Conservation (phyloP, 306 rosid species). For the Corylus americana region DNA sequence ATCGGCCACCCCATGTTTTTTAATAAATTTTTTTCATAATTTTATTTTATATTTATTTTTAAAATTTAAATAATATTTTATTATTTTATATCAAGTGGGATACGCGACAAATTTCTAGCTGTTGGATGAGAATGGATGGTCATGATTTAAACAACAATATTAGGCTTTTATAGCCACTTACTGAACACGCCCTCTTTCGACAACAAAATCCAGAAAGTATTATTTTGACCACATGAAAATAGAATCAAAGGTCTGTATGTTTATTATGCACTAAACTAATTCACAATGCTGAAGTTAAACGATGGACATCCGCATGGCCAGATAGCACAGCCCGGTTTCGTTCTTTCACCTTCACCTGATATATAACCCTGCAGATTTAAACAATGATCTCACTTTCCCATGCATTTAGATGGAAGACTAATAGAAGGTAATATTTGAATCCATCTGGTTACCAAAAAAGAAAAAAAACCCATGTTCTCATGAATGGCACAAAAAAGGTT, state of each 20-base stretch:
- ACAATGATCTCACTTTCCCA: constrained; percentile 5
- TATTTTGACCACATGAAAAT: not conserved
- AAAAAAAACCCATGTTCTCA: constrained; percentile 8
- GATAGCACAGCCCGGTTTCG: constrained; percentile 66
- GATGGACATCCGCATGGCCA: constrained; percentile 65
- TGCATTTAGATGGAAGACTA: not conserved
- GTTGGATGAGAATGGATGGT: no score
- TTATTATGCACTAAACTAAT: constrained; percentile 15
- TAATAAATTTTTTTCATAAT: no score
- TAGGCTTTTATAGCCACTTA: not conserved
- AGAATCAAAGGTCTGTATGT: not conserved
- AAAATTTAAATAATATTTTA: no score
- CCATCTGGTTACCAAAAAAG: not conserved
- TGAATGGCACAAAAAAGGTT: constrained; percentile 11
- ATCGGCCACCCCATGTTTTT: no score
- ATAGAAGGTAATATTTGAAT: not conserved
- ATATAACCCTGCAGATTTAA: constrained; percentile 65
- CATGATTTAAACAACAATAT: not conserved
- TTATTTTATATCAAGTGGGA: no score
- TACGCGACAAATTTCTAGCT: no score
- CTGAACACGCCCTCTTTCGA: not conserved
- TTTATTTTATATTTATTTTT: no score
- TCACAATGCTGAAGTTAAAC: constrained; percentile 55
- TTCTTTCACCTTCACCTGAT: constrained; percentile 81
- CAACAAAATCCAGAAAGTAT: not conserved